Base-by-base conservation (phyloP, 164 flowering plant species). In the Aristolochia californica region DNA sequence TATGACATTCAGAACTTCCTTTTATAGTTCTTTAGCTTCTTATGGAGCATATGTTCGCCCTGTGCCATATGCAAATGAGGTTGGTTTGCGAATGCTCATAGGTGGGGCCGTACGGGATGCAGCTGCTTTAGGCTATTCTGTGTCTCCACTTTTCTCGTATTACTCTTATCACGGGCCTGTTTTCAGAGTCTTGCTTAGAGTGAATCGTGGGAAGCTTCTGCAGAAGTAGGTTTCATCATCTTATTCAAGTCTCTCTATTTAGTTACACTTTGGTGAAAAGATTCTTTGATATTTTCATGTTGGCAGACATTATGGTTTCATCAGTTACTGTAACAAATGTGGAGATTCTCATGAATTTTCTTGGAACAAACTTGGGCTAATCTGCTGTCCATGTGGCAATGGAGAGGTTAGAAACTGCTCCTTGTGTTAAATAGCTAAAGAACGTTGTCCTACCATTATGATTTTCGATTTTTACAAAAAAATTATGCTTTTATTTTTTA, bases 161-260 rank as follows among this genome's bases (percentile, higher is more conserved):
- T 91, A 88, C 65, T 86, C 98, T 2, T 91, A 77, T 69, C 98
- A 91, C 74, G 96, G 96, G 30, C 98, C 98, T 53, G 84, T 91
- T 7, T 91, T 91, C 61, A 78, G 98, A 66, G 93, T 82, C 60
- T 69, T 91, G 93, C 83, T 91, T 22, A 77, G 66, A 38, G 66
- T 91, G 24, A 73, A 73, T 56, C 83, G 88, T 45, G 95, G 96
- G 45, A 82, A 80, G 75, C 71, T 75, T 45, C 79, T 70, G 23
- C 40, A 34, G 10, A 34, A 34, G 40, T 34, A 34, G 7, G 40
- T 9, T 34, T 34, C 10, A 34, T 34, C 10, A 3, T 34, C 40
- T 34, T n/a, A n/a, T n/a, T 34, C 40, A 34, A 7, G 40, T 34
- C 10, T 34, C 7, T 34, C 40, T 34, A 5, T 7, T 34, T 34